Evolutionary conservation across 257 asterid genomes (phyloP).

Genomic region (Scutellaria baicalensis): DNA sequence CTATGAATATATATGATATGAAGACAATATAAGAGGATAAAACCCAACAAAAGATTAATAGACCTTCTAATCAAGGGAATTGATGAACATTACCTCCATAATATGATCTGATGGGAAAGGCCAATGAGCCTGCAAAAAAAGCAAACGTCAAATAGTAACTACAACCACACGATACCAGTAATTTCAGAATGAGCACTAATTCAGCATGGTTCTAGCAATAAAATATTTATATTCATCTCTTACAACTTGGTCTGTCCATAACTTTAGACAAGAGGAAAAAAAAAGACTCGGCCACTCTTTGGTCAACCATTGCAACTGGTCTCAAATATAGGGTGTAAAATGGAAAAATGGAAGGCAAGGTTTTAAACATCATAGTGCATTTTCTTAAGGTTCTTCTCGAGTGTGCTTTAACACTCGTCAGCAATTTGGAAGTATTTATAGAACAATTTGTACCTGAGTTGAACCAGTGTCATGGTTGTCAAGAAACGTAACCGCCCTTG

Average conservation of each 20-base stretch:
- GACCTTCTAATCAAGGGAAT: background rate
- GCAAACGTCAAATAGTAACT: slow-evolving; percentile 3
- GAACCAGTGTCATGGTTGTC: slow-evolving; percentile 98
- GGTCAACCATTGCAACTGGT: background rate
- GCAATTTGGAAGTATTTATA: background rate
- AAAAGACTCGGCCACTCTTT: background rate
- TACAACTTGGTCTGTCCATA: background rate
- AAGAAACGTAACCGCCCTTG: slow-evolving; percentile 87
- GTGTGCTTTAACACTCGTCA: background rate
- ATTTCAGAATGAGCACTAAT: background rate
- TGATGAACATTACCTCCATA: slow-evolving; percentile 62
- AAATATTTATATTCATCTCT: background rate
- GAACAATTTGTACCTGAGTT: slow-evolving; percentile 61
- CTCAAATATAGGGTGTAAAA: background rate
- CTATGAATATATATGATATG: background rate
- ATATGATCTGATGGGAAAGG: slow-evolving; percentile 85
- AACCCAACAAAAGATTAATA: background rate
- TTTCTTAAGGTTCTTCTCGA: background rate
- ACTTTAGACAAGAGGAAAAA: background rate
- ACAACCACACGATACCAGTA: background rate
- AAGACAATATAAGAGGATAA: background rate
- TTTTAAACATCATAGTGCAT: background rate
- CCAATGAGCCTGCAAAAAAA: slow-evolving; percentile 79
- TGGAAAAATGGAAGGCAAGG: background rate
- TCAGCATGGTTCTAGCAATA: background rate